Evolutionary conservation across 2,329 filamentous ascomycete genomes (phyloP).

Genomic region (Aspergillus bombycis): DNA sequence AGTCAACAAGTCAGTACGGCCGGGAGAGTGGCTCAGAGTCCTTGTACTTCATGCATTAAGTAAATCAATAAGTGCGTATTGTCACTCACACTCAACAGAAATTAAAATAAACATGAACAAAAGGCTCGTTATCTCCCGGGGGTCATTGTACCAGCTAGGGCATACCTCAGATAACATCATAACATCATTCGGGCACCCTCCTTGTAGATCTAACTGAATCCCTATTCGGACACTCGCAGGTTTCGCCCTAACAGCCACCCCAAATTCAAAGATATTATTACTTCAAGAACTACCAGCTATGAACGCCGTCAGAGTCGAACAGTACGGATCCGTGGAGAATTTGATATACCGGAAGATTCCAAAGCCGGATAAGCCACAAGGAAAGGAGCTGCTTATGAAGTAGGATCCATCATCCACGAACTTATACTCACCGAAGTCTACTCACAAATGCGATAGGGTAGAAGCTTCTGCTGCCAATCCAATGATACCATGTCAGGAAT

Average conservation of each 20-base stretch:
- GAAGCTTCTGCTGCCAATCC: neutral
- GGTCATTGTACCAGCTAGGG: too few species aligned
- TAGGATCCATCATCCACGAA: neutral
- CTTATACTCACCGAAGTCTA: neutral
- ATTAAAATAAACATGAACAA: too few species aligned
- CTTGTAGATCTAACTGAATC: neutral
- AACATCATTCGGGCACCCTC: neutral
- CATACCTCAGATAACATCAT: too few species aligned
- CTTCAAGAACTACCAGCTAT: fast-evolving
- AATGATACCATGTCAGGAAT: neutral
- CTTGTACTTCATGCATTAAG: too few species aligned
- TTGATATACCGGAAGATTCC: neutral
- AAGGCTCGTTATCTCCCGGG: too few species aligned
- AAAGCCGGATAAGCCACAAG: neutral
- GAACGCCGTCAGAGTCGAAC: neutral
- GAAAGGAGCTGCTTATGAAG: neutral
- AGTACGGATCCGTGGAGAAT: neutral
- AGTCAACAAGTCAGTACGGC: too few species aligned
- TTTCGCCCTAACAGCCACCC: neutral
- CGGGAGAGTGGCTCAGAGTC: too few species aligned
- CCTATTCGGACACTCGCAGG: neutral
- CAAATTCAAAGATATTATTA: neutral
- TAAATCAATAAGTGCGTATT: too few species aligned
- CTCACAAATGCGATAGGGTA: neutral
- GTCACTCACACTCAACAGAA: too few species aligned